Evolutionary conservation across 768 basidiomycete genomes (phyloP), one percentile per base, ranked within the genome.

Genomic region (Ramaria sp.): DNA sequence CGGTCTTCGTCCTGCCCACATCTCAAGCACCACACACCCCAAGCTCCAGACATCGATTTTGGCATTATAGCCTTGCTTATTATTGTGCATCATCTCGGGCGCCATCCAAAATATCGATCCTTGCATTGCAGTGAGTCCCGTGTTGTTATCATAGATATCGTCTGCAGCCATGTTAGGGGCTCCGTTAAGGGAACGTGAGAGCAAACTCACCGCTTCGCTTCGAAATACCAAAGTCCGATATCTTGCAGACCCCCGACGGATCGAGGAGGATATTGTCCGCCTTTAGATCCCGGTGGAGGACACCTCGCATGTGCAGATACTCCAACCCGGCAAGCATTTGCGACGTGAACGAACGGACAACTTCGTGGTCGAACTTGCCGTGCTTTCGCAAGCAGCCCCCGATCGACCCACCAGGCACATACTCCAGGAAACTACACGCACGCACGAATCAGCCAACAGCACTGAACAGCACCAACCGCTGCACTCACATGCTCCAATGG

Each of bases 61-160:
- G 66, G 87, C 91, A 63, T 91, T 94, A 69, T 98, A 98, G 53
- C 70, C 65, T 63, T 87, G 86, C 69, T 85, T 84, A 68, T 87
- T 81, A 37, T 88, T 84, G 60, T 91, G 85, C 59, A 92, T 81
- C 54, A 96, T 91, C 72, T 92, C 94, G 0, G 94, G 94, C 10
- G 94, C 94, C 95, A 98, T 97, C 95, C 96, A 99, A 69, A 96
- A 98, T 37, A 98, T 88, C 19, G 94, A 94, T 24, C 96, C 96
- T 68, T 92, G 89, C 91, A 99, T 93, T 20, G 90, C 88, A 1
- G 93, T 95, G 61, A 81, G 84, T 51, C 88, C 88, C n/a, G 81
- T 88, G 58, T 71, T 62, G 63, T 81, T 81, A 53, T 83, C 78
- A 61, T 88, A 83, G 52, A 88, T 79, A 59, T 96, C 91, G 60